A percentile compares a stretch with the other conserved stretches of the same genome.
Evolutionary conservation across 169 alveolate species (phyloP).

Genomic region (Theileria sp.): DNA sequence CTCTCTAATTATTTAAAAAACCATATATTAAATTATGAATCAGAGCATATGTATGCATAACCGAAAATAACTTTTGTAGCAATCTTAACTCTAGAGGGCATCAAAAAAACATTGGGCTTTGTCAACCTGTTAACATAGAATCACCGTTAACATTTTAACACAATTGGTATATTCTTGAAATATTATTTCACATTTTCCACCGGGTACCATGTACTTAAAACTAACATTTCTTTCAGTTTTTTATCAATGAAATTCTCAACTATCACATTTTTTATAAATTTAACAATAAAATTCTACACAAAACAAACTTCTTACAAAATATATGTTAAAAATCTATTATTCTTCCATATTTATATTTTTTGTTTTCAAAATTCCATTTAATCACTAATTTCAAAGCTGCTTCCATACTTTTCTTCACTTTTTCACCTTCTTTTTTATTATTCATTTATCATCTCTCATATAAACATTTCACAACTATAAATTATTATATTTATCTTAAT

Average conservation of each 20-base stretch:
- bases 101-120: slow-evolving; percentile 2
- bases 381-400: background rate
- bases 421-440: slow-evolving; percentile 1
- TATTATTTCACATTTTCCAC: background rate
- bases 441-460: background rate
- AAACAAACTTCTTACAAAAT: background rate
- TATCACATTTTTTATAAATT: background rate
- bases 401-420: background rate
- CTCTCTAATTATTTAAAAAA: background rate
- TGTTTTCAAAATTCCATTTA: background rate
- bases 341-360: background rate
- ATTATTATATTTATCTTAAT: background rate
- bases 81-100: slow-evolving; percentile 2
- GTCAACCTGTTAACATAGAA: slow-evolving; percentile 5
- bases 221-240: background rate
- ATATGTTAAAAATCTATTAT: too few species aligned
- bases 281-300: background rate
- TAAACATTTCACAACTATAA: background rate
- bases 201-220: background rate
- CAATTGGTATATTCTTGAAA: background rate
- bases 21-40: background rate
- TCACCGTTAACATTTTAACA: background rate
- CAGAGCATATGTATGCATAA: background rate
- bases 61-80: background rate
- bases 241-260: background rate